Percentiles rank a stretch among this genome's conserved stretches.
These are phyloP conservation scores for Ceraceosorus guamensis DNA, from an alignment of 1,284 basidiomycete species.

Conservation along the genomic window DNA sequence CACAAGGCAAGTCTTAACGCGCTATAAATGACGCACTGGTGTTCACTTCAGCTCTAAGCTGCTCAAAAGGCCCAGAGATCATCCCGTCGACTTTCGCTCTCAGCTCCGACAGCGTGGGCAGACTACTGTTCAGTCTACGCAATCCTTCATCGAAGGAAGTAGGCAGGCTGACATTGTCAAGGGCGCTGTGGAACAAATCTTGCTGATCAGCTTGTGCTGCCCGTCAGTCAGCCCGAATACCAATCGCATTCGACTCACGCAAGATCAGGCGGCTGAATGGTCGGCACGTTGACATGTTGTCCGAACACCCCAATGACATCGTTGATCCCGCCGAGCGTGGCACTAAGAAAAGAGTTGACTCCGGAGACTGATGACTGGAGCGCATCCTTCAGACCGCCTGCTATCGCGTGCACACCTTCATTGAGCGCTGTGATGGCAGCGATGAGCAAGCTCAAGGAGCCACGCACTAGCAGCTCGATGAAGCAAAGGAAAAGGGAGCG, in stretches of 20 bases:
- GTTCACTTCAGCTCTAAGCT: slow-evolving; percentile 26
- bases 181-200: slow-evolving; percentile 52
- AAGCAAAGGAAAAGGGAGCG: slow-evolving; percentile 86
- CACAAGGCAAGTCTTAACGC: neutral
- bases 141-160: slow-evolving; percentile 60
- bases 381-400: slow-evolving; percentile 62
- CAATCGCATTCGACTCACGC: slow-evolving; percentile 51
- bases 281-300: slow-evolving; percentile 18
- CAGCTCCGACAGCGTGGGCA: slow-evolving; percentile 72
- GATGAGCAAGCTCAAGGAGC: slow-evolving; percentile 71
- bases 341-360: slow-evolving; percentile 22
- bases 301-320: slow-evolving; percentile 25
- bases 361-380: slow-evolving; percentile 53
- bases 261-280: slow-evolving; percentile 31
- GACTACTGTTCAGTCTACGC: slow-evolving; percentile 50
- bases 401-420: slow-evolving; percentile 66
- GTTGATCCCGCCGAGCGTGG: slow-evolving; percentile 23
- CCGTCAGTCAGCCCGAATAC: too few species aligned
- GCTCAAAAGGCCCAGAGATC: slow-evolving; percentile 29
- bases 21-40: slow-evolving; percentile 10
- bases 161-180: slow-evolving; percentile 75
- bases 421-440: slow-evolving; percentile 61
- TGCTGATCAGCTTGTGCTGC: neutral
- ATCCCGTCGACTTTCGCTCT: slow-evolving; percentile 62
- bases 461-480: slow-evolving; percentile 77